phyloP scores from a whole-genome alignment of 768 basidiomycete species.

The Tubosaeta brunneosetosa region DNA sequence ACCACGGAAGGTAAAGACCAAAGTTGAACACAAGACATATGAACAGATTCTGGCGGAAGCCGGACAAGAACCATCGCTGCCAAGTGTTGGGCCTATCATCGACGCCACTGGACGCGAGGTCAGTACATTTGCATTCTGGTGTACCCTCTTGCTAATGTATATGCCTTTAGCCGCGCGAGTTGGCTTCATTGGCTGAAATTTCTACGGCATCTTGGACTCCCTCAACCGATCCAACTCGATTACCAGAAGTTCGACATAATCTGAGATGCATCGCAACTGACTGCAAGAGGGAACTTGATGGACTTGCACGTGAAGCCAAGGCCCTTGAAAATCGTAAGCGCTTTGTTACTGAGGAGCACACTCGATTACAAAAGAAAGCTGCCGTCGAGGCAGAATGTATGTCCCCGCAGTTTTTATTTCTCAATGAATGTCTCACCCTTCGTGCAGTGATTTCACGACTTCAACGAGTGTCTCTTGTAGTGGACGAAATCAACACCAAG shows the following conservation, averaged over 20 bases:
- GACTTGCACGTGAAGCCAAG: slow-evolving; percentile 86
- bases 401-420: slow-evolving; percentile 16
- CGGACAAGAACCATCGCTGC: slow-evolving; percentile 49
- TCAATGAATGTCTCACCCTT: slow-evolving; percentile 4
- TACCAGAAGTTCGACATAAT: slow-evolving; percentile 98
- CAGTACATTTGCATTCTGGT: slow-evolving; percentile 27
- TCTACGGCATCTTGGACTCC: slow-evolving; percentile 80
- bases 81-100: slow-evolving; percentile 81
- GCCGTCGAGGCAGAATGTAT: slow-evolving; percentile 73
- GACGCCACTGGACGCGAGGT: slow-evolving; percentile 94
- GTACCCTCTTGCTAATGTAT: slow-evolving; percentile 4
- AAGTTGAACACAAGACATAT: slow-evolving; percentile 92
- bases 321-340: slow-evolving; percentile 75
- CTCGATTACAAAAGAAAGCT: slow-evolving; percentile 61
- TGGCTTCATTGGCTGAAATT: slow-evolving; percentile 77
- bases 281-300: slow-evolving; percentile 80
- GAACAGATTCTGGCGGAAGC: slow-evolving; percentile 92
- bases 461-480: slow-evolving; percentile 69
- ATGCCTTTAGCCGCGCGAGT: slow-evolving; percentile 67
- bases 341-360: slow-evolving; percentile 66
- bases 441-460: slow-evolving; percentile 69
- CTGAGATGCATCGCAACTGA: slow-evolving; percentile 79
- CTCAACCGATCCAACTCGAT: slow-evolving; percentile 77
- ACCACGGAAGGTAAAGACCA: slow-evolving; percentile 78
- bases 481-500: slow-evolving; percentile 63